Evolutionary conservation across 225 moss, liverwort and hornwort species (phyloP).

Genomic region (Thuidium tamariscinum): DNA sequence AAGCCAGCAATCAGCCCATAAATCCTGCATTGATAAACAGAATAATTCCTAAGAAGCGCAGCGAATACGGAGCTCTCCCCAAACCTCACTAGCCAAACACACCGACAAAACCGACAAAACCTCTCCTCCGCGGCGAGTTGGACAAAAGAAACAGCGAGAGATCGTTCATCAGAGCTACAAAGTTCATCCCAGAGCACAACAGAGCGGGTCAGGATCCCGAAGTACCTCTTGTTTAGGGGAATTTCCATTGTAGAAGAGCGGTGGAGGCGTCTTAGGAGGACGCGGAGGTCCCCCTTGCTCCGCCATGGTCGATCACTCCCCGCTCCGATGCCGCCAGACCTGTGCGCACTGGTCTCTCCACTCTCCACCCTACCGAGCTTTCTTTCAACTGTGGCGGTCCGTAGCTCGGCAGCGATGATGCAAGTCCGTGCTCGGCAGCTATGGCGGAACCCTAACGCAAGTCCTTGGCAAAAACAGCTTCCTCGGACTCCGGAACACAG

Average conservation of each 20-base stretch:
- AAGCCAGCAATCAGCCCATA: not conserved
- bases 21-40: constrained; percentile 2
- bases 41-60: not conserved
- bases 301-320: constrained; percentile 29
- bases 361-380: not conserved
- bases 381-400: not conserved
- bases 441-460: constrained; percentile 2
- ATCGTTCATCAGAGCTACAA: not conserved
- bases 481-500: not conserved
- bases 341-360: not conserved
- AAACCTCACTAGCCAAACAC: not conserved
- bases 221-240: not conserved
- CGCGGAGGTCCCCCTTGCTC: constrained; percentile 25
- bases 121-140: not conserved
- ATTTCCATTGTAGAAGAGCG: not conserved
- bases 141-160: not conserved
- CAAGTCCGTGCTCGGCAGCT: not conserved
- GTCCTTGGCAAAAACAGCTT: not conserved
- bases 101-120: not conserved
- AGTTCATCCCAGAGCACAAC: not conserved
- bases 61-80: not conserved
- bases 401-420: not conserved
- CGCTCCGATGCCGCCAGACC: constrained; percentile 4
- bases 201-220: not conserved
- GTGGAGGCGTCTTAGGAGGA: constrained; percentile 2